Percentiles rank a stretch among this genome's conserved stretches.
phyloP scores from a whole-genome alignment of 106 monocot genomes.

The Dioscorea alata region DNA sequence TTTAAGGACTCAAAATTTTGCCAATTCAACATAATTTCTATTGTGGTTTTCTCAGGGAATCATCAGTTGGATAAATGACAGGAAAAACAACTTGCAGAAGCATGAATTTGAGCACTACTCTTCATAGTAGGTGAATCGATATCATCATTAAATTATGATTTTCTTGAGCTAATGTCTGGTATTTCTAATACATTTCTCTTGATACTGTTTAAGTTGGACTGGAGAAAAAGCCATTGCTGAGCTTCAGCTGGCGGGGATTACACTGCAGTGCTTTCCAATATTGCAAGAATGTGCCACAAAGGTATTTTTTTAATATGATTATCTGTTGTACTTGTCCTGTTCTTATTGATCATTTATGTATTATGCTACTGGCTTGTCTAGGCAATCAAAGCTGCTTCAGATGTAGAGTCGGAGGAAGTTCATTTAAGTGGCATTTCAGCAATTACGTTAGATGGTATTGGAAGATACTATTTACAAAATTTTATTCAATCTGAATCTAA shows the following conservation, averaged over 20 bases:
- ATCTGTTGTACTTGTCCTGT: constrained; percentile 2
- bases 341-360: constrained; percentile 4
- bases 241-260: constrained; percentile 77
- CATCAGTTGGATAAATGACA: constrained; percentile 70
- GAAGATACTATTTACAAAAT: not conserved
- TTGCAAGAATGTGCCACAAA: constrained; percentile 90
- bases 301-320: constrained; percentile 29
- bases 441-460: constrained; percentile 63
- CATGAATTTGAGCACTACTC: constrained; percentile 78
- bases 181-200: not conserved
- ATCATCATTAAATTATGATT: no score
- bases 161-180: no score
- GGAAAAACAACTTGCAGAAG: constrained; percentile 56
- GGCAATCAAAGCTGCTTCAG: constrained; percentile 89
- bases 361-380: constrained; percentile 21
- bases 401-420: constrained; percentile 43
- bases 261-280: constrained; percentile 60
- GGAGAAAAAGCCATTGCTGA: constrained; percentile 76
- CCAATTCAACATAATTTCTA: not conserved
- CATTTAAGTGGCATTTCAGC: constrained; percentile 72
- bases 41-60: constrained; percentile 54
- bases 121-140: constrained; percentile 54
- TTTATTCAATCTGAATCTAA: not conserved
- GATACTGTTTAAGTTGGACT: constrained; percentile 68
- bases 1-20: not conserved